Conservation (phyloP, 2,329 filamentous ascomycete species). For the Trichoderma sp. region DNA sequence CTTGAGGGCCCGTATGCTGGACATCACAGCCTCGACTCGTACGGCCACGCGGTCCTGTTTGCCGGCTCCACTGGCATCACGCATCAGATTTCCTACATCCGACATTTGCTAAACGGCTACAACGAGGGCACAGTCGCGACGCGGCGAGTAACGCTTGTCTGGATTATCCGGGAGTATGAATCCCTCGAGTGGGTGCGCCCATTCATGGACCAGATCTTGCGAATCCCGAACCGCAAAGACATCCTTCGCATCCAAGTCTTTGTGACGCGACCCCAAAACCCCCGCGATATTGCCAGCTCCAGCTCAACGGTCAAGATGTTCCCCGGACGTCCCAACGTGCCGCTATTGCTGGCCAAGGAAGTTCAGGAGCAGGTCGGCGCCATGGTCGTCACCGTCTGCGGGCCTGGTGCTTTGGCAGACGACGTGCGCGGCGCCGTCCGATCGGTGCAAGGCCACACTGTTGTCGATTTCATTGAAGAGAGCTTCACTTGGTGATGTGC, state of each 20-base stretch:
- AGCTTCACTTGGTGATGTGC: constrained; percentile 62
- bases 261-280: constrained; percentile 80
- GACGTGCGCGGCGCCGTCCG: constrained; percentile 71
- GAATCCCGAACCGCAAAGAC: constrained; percentile 76
- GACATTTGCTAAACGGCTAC: constrained; percentile 69
- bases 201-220: constrained; percentile 74
- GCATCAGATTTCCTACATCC: constrained; percentile 86
- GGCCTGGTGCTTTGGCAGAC: constrained; percentile 71
- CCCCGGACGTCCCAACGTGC: constrained; percentile 81
- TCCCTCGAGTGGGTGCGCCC: constrained; percentile 90
- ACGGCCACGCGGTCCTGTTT: constrained; percentile 87
- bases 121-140: constrained; percentile 73
- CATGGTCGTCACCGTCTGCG: constrained; percentile 82
- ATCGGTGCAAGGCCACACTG: constrained; percentile 58
- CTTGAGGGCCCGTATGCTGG: constrained; percentile 89
- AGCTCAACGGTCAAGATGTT: constrained; percentile 86
- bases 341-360: constrained; percentile 76
- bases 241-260: constrained; percentile 85
- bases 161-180: constrained; percentile 88
- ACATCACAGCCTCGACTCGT: constrained; percentile 83
- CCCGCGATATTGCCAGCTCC: constrained; percentile 75
- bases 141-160: constrained; percentile 78
- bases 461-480: constrained; percentile 75
- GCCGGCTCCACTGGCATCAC: constrained; percentile 94
- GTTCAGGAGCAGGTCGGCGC: constrained; percentile 79